These are phyloP conservation scores for Nepenthes mirabilis DNA, from an alignment of 148 eudicot genomes.

Conservation along the genomic window DNA sequence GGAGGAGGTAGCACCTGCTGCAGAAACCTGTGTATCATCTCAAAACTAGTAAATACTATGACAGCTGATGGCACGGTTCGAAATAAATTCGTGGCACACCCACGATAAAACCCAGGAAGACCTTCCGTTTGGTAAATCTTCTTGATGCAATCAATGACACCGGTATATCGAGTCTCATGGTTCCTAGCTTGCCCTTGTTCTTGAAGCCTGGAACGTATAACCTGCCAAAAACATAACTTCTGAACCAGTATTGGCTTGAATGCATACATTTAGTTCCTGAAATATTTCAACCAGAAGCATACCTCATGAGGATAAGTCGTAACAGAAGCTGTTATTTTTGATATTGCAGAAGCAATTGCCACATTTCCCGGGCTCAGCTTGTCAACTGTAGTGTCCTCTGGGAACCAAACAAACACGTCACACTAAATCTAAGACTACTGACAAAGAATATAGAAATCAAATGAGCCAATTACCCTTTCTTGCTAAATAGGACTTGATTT, in stretches of 20 bases:
- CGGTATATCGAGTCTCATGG: constrained; percentile 37
- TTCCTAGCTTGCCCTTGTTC: constrained; percentile 74
- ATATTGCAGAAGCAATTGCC: constrained; percentile 63
- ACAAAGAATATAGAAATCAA: background rate
- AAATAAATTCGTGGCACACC: constrained; percentile 83
- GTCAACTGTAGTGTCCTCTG: constrained; percentile 54
- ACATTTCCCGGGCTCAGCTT: constrained; percentile 49
- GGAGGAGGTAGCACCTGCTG: constrained; percentile 25
- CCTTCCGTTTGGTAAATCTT: constrained; percentile 51
- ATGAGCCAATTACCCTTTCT: constrained; percentile 32
- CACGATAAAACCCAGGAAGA: constrained; percentile 70
- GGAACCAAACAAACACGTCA: constrained; percentile 8
- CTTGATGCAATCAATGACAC: constrained; percentile 61
- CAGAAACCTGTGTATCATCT: constrained; percentile 70
- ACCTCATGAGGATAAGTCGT: constrained; percentile 93
- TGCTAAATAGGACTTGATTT: constrained; percentile 67
- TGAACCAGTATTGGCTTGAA: too few relatives aligned
- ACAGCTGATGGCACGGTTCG: constrained; percentile 87
- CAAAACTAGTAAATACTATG: constrained; percentile 84
- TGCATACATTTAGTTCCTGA: too few relatives aligned
- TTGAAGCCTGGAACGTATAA: constrained; percentile 80
- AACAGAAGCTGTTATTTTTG: constrained; percentile 73
- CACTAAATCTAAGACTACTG: background rate
- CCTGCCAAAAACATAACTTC: constrained; percentile 26
- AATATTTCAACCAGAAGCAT: background rate